Conservation (phyloP, 1,284 basidiomycete genomes). For the Sporisorium graminicola region DNA sequence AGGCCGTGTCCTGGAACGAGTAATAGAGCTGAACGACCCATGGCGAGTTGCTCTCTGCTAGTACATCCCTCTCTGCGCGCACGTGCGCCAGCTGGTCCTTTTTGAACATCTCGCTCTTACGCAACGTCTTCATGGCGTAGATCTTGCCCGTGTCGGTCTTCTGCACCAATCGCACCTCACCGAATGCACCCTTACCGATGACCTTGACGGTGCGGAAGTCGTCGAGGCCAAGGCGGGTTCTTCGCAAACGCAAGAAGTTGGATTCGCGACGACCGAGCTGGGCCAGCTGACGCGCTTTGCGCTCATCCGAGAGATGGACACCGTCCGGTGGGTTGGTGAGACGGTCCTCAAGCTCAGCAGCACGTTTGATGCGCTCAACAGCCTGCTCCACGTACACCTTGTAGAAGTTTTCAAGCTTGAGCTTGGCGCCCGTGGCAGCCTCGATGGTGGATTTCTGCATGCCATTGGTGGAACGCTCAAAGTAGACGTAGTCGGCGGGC, state of each 20-base stretch:
- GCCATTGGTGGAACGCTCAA: constrained; percentile 84
- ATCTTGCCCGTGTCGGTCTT: constrained; percentile 98
- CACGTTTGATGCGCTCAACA: constrained; percentile 88
- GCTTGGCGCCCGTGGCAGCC: constrained; percentile 92
- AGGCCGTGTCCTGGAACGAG: constrained; percentile 96
- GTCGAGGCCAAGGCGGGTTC: constrained; percentile 90
- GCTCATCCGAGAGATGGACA: constrained; percentile 75
- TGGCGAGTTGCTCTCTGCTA: constrained; percentile 95
- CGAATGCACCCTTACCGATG: constrained; percentile 98
- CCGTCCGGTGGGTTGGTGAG: constrained; percentile 71
- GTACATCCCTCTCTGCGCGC: constrained; percentile 95
- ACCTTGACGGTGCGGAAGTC: constrained; percentile 98
- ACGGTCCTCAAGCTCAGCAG: constrained; percentile 91
- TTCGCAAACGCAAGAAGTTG: constrained; percentile 83
- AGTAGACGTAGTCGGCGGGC: constrained; percentile 88
- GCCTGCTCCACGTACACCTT: constrained; percentile 93
- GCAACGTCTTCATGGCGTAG: constrained; percentile 98
- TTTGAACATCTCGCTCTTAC: constrained; percentile 99
- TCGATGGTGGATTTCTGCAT: constrained; percentile 91
- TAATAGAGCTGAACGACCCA: constrained; percentile 99
- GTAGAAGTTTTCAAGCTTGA: constrained; percentile 97
- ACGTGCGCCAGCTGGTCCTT: constrained; percentile 98
- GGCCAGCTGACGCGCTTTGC: constrained; percentile 89
- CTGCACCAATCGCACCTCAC: constrained; percentile 95
- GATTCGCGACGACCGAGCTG: constrained; percentile 88